Base-by-base conservation (phyloP, 257 asterid genomes). In the Plantago elongata region DNA sequence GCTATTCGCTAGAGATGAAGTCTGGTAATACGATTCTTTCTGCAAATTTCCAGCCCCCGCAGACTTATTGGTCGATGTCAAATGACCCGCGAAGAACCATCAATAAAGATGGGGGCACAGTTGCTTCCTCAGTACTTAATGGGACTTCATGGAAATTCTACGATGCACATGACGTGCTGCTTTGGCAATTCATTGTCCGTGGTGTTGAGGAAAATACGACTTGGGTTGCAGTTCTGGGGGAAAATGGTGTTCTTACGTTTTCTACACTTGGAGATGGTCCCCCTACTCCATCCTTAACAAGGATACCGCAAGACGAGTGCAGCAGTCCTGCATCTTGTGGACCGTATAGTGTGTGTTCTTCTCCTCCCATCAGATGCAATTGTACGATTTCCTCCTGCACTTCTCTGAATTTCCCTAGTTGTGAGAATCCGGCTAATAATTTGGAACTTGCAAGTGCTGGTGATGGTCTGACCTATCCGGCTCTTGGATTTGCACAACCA, bases 11-110 rank as follows among this genome's bases (percentile, higher is more conserved):
- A 16, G 94, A 89, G 75, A 81, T 93, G 17, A 80, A 74, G 65
- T 77, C 96, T 1, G 95, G 95, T 7, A 87, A 84, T 64, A 63
- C 89, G 89, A 27, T 81, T 70, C 84, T 93, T 9, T 87, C 84
- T 1, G 96, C 90, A 1, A 83, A 65, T 66, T 93, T 80, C 55
- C 55, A 22, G 13, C 75, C 86, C 22, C 84, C 82, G 1, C 99
- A 89, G 72, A 81, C 85, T n/a, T 93, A 89, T 56, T 93, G 99
- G 99, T 75, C 96, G 30, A 77, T 83, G 87, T 71, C 81, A 11
- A 68, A 72, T 6, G 98, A 90, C 59, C 67, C 51, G 8, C 77
- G 98, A 49, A 87, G 65, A 72, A 87, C 83, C 56, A 82, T 83
- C 65, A 85, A 90, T 48, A 73, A 72, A 65, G 80, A 61, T 54